A percentile compares a stretch with the other conserved stretches of the same genome.
Evolutionary conservation across 768 basidiomycete genomes (phyloP).

Genomic region (Trametes punicea): DNA sequence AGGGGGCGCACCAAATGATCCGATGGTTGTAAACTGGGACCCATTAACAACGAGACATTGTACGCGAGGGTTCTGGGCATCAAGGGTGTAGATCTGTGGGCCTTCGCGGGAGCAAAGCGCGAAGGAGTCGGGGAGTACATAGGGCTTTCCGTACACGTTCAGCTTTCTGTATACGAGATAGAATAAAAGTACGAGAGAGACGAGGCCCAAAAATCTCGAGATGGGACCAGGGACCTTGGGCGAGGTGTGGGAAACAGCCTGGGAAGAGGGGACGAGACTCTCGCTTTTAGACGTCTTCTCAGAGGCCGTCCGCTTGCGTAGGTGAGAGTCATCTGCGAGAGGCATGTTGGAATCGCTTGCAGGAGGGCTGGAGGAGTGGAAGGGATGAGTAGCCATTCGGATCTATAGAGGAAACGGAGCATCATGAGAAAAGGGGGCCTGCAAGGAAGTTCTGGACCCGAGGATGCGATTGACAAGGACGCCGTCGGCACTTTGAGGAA

Average conservation of each 20-base stretch:
- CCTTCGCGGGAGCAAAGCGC: constrained; percentile 59
- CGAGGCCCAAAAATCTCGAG: constrained; percentile 16
- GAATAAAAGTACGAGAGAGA: constrained; percentile 22
- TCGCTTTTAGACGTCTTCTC: background rate
- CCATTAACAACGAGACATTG: constrained; percentile 64
- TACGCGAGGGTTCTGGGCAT: constrained; percentile 44
- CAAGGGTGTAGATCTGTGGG: constrained; percentile 64
- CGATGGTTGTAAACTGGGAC: constrained; percentile 48
- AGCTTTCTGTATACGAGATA: constrained; percentile 16
- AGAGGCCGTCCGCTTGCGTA: constrained; percentile 23
- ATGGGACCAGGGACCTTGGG: background rate
- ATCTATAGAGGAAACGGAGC: constrained; percentile 12
- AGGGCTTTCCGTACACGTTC: background rate
- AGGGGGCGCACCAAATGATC: constrained; percentile 49
- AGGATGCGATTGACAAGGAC: background rate
- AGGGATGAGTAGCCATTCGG: background rate
- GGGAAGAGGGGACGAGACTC: background rate
- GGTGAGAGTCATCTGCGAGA: constrained; percentile 14
- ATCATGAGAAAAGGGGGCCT: constrained; percentile 10
- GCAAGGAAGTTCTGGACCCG: background rate
- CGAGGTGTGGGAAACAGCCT: background rate
- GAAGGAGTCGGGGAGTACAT: constrained; percentile 37
- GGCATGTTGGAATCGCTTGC: constrained; percentile 15
- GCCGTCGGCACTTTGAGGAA: background rate
- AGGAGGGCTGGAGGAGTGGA: background rate